Base-by-base conservation (phyloP, 2,329 filamentous ascomycete genomes). In the Fusarium acutatum region DNA sequence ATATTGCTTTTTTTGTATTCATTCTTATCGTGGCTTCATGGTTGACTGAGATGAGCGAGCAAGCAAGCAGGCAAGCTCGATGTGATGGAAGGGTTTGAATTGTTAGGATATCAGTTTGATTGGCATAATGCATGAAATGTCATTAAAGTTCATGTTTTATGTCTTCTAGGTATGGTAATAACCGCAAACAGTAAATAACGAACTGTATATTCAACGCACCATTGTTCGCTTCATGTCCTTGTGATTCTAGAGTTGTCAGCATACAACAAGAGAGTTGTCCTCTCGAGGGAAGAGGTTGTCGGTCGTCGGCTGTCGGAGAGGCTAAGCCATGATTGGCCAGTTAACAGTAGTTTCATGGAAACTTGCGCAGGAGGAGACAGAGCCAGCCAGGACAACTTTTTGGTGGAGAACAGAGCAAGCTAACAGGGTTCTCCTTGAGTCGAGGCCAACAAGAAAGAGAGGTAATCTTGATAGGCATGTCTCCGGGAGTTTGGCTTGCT, bases 271-370 rank as follows among this genome's bases (percentile, higher is more conserved):
- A 57, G 43, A 71, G 49, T 75, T 73, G 72, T 73, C 43, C 44
- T 34, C 56, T 59, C n/a, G 26, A 70, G 69, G 60, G 54, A 59
- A 52, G 47, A 76, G 73, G 76, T 78, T 78, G 64, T 78, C 75
- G 76, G 76, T 63, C 44, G 50, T 63, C 76, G 76, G 76, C 64
- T 78, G 46, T 78, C 76, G 76, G 76, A 67, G 58, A 62, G 65
- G 61, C 76, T 75, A 77, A 75, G 67, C 63, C 65, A 52, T 77
- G 76, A 78, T 78, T 78, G 76, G 76, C 63, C 64, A 59, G 61
- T 70, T 63, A 74, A 69, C 43, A 60, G 71, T 69, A 44, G 68
- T 75, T 69, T 54, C 41, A 30, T 35, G 49, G 47, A 72, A 64
- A 61, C 59, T 69, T 71, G 53, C 44, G 38, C 35, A 67, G 61